phyloP scores from a whole-genome alignment of 371 early-diverging fungal genomes.

The Phascolomyces articulosus region DNA sequence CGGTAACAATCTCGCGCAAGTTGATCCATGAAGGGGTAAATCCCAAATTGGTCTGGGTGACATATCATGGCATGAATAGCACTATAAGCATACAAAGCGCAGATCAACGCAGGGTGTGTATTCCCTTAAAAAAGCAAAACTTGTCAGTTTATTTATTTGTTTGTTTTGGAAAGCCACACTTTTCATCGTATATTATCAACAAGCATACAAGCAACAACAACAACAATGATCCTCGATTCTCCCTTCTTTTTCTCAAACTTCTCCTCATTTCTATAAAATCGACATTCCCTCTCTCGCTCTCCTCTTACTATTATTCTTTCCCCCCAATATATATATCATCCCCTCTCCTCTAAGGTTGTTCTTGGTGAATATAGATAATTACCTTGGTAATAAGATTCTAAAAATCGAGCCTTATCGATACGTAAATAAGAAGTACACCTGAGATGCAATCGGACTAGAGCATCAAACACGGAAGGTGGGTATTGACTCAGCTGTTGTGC shows the following conservation, averaged over 20 bases:
- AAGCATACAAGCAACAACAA: too few species aligned
- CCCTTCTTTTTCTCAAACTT: too few species aligned
- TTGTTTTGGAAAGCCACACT: not conserved
- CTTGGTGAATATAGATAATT: not conserved
- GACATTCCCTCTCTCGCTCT: too few species aligned
- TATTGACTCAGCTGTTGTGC: slow-evolving; percentile 20
- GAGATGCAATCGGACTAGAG: slow-evolving; percentile 19
- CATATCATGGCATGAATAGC: slow-evolving; percentile 31
- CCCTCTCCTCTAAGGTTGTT: not conserved
- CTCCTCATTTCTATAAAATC: too few species aligned
- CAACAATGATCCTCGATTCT: too few species aligned
- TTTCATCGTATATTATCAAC: too few species aligned
- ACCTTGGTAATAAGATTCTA: slow-evolving; percentile 21
- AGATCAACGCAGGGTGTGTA: slow-evolving; percentile 18
- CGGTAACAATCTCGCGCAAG: slow-evolving; percentile 26
- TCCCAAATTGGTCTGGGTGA: slow-evolving; percentile 29
- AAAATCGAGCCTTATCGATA: slow-evolving; percentile 12
- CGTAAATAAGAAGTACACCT: slow-evolving; percentile 21
- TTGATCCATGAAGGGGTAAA: slow-evolving; percentile 24
- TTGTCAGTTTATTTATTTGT: not conserved
- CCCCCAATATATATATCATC: too few species aligned
- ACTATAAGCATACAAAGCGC: slow-evolving; percentile 32
- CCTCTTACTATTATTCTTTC: too few species aligned
- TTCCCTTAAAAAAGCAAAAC: not conserved
- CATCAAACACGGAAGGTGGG: slow-evolving; percentile 27